Conservation (phyloP, 345 rosid genomes). For the Eucalyptus marginata region DNA sequence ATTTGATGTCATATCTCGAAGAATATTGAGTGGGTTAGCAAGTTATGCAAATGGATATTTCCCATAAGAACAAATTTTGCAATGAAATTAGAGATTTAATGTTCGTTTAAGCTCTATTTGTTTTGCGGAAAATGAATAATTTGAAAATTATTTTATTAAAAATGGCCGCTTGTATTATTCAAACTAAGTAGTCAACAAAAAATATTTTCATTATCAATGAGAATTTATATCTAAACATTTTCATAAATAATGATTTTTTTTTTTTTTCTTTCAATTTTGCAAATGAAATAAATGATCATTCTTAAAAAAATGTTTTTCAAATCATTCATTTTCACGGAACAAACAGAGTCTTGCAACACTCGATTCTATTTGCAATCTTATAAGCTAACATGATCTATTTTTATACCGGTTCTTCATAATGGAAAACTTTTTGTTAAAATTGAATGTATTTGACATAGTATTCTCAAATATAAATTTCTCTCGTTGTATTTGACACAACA, state of each 20-base stretch:
- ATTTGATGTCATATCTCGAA: no score
- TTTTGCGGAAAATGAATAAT: neutral
- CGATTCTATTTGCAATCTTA: neutral
- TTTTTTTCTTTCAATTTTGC: neutral
- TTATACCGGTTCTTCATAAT: rapidly evolving
- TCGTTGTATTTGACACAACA: neutral
- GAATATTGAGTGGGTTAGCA: neutral
- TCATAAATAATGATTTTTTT: neutral
- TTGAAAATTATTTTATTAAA: neutral
- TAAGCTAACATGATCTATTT: neutral
- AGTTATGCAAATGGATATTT: neutral
- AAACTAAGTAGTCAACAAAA: neutral
- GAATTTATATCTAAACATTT: neutral
- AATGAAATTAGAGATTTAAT: no score
- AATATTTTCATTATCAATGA: neutral
- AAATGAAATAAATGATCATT: neutral
- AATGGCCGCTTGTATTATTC: rapidly evolving
- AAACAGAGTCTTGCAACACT: rapidly evolving
- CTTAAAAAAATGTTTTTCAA: neutral
- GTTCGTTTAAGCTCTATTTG: rapidly evolving
- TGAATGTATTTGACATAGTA: no score
- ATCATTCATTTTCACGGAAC: rapidly evolving
- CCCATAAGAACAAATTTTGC: no score
- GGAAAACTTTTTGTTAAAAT: no score
- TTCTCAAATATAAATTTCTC: no score